These are phyloP conservation scores for Postia placenta DNA, from an alignment of 768 basidiomycete genomes.

Conservation along the genomic window DNA sequence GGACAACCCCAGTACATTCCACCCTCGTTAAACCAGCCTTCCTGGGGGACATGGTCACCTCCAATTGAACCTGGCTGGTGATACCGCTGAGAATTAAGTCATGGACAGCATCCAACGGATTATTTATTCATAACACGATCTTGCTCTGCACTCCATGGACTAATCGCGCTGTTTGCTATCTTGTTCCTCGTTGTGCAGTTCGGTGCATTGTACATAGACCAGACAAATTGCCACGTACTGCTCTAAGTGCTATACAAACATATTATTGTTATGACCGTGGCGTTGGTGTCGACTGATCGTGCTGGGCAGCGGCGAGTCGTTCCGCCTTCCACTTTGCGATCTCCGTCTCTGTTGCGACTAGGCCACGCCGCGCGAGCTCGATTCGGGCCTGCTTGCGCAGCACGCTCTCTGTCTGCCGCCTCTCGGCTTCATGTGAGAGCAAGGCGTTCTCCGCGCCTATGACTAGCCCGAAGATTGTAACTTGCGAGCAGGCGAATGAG, in stretches of 20 bases:
- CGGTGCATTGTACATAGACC: background rate
- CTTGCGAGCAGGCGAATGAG: constrained; percentile 21
- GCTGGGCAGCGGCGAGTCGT: constrained; percentile 8
- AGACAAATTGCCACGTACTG: constrained; percentile 3
- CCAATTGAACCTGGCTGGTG: background rate
- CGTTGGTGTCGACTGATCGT: background rate
- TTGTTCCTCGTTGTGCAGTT: background rate
- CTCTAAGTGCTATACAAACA: constrained; percentile 1
- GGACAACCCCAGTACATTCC: constrained; percentile 12
- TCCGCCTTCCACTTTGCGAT: constrained; percentile 74
- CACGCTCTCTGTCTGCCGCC: constrained; percentile 61
- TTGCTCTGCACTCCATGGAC: background rate
- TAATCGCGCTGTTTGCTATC: constrained; percentile 1
- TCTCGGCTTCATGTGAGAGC: constrained; percentile 57
- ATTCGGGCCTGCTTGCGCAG: constrained; percentile 69
- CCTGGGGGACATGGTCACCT: constrained; percentile 14
- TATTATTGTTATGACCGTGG: background rate
- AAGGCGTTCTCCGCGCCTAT: constrained; percentile 75
- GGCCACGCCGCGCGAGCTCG: constrained; percentile 67
- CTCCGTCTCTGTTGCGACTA: constrained; percentile 78
- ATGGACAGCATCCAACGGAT: background rate
- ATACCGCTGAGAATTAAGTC: background rate
- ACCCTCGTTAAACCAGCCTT: constrained; percentile 3
- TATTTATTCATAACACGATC: constrained; percentile 1
- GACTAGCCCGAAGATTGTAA: constrained; percentile 61